Evolutionary conservation across 768 basidiomycete genomes (phyloP), one percentile per base, ranked within the genome.

Genomic region (Tricholoma saponaceum): DNA sequence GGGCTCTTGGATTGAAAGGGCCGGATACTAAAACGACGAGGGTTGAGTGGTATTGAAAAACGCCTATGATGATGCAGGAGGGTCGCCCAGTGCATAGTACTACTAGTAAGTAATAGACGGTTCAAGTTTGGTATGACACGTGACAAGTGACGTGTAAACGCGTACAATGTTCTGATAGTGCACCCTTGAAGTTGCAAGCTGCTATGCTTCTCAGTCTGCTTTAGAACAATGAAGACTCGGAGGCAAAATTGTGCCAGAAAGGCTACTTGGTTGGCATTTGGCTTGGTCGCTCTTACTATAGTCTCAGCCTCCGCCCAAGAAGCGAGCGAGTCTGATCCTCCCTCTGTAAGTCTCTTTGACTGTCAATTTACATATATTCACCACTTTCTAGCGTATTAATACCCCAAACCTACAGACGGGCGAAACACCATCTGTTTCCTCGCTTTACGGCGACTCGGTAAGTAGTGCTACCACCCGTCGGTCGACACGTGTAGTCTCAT

Each of bases 221-320:
- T 43, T 52, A 23, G 16, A 20, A 32, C 12, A 25, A 67, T 67
- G 68, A 66, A 66, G 53, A 54, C 62, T 43, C 66, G 65, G 63
- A 67, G 64, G 58, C 71, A 70, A 61, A 62, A 69, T 51, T 72
- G 66, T 61, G 68, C 73, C 55, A 67, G 76, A 62, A 81, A 79
- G 64, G 81, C 81, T 47, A 72, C 78, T 49, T 86, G 85, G 84
- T 68, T 86, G 46, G 82, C 83, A 51, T 83, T 85, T 70, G 82
- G 80, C 56, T 75, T 86, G 61, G 72, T 84, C 62, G 80, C 79
- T 55, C 67, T 85, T 22, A 71, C 79, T 39, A 76, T 73, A 25
- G 67, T 78, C 44, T 72, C 79, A 54, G 13, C 39, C 2, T 44
- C 53, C 13, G 53, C 53, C 20, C 75, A 76, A 32, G 76, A 80